Evolutionary conservation across 2,329 filamentous ascomycete species (phyloP), one percentile per base, ranked within the genome.

Genomic region (Chalara sp.): DNA sequence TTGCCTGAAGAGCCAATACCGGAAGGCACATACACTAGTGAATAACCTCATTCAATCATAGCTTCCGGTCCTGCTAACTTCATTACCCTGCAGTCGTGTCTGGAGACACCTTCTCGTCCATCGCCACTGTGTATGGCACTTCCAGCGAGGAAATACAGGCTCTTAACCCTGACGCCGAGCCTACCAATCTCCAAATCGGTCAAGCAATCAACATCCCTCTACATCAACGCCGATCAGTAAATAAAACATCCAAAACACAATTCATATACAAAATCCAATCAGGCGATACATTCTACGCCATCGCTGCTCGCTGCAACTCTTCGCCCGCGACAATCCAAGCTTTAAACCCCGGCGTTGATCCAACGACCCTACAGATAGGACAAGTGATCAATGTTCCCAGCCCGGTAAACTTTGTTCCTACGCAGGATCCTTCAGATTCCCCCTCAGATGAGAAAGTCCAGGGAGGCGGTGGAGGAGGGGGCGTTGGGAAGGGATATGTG

Each of bases 371-470:
- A 21, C 32, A 47, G n/a, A 41, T 56, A 10, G 53, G 53, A 1
- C 46, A 53, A 44, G 30, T 41, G 7, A 53, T 56, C 46, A 51
- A 51, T 29, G 21, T 55, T 11, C 53, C 53, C 21, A 41, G 46
- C 29, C 37, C 43, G 8, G 31, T 21, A 5, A 40, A 31, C 12
- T 29, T n/a, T 12, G 45, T 42, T 11, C 39, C 31, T 10, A 21
- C 21, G 21, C 21, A 21, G 21, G 21, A 21, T 21, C 3, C 21
- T 21, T 21, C 21, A 21, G 29, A 37, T 11, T 33, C 41, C 2
- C 30, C 39, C 40, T 21, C 40, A 11, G 31, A 21, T 6, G 21
- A 21, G 21, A 21, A 21, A 21, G 2, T 21, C 21, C 21, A 21
- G 21, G 21, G 21, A 21, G 21, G 21, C 21, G 21, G 21, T 21